Base-by-base conservation (phyloP, 805 yeast genomes). In the Nakazawaea siamensis region DNA sequence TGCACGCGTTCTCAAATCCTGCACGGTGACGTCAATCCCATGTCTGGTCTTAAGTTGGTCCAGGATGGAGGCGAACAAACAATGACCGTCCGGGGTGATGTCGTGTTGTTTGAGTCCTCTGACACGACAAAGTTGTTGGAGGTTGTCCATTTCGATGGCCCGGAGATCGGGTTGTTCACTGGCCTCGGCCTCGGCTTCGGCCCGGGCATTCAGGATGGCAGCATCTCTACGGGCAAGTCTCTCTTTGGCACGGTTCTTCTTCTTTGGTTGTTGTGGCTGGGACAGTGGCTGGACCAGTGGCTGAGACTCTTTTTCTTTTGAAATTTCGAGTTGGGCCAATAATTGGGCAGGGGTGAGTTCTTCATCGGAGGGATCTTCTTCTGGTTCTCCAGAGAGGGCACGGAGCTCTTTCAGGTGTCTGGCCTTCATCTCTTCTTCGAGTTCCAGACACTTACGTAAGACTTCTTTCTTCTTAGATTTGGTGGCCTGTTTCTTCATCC, bases 11-110 rank as follows among this genome's bases (percentile, higher is more conserved):
- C 98, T 70, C 39, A 90, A 62, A 17, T 73, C 74, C 38, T 66
- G 63, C 12, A 76, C 64, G 1, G 66, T 41, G 17, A 46, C 48
- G 3, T 50, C 51, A 5, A 56, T 43, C 3, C 50, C 57, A 20
- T 73, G 84, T 16, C 94, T 70, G 3, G 49, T 38, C 31, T 51
- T 44, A 42, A 90, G 57, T 50, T 90, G 97, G 52, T 90, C 95
- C 16, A 78, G 64, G 14, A 90, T 68, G 0, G 95, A 80, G 4
- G 90, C 83, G 62, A 86, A 92, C 21, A 90, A 60, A 64, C 98
- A 92, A 54, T 90, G 90, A 0, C 97, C 98, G 55, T 90, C 97
- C 0, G 97, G 95, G 40, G 68, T 63, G 31, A 87, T 82, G 44
- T 87, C 94, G 41, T 66, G 57, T 43, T 79, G 76, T 15, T 43